Percentiles rank a stretch among this genome's conserved stretches.
These are phyloP conservation scores for Skeletonema grethae DNA, from an alignment of 108 stramenopile genomes.

Conservation along the genomic window DNA sequence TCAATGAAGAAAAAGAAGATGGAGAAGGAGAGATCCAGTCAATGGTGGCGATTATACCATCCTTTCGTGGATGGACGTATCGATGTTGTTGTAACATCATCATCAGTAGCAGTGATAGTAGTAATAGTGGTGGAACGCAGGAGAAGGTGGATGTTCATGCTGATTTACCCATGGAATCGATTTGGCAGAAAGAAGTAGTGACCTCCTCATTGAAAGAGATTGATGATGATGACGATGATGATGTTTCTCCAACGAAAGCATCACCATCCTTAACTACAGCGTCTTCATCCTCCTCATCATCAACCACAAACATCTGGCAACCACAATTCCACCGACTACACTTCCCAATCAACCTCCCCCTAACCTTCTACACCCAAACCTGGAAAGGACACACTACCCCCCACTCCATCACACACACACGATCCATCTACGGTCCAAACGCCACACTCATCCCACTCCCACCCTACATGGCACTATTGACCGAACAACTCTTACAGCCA, in stretches of 20 bases:
- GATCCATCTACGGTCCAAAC: conserved; percentile 83
- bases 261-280: too few relatives aligned
- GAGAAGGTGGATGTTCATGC: conserved; percentile 4
- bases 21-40: neutral
- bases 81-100: conserved; percentile 29
- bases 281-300: neutral
- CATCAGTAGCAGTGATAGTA: neutral
- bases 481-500: conserved; percentile 91
- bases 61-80: conserved; percentile 45
- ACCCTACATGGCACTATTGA: conserved; percentile 79
- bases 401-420: conserved; percentile 22
- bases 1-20: neutral
- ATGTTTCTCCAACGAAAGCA: neutral
- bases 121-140: neutral
- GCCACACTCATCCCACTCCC: conserved; percentile 86
- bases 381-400: conserved; percentile 64
- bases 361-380: conserved; percentile 52
- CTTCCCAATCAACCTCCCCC: conserved; percentile 71
- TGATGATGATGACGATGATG: conserved; percentile 8
- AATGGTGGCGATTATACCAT: conserved; percentile 19
- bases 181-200: conserved; percentile 13
- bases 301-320: conserved; percentile 1
- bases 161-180: conserved; percentile 42
- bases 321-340: conserved; percentile 60
- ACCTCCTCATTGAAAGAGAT: conserved; percentile 27